Conservation (phyloP, 768 basidiomycete species). For the Mycena maculata region DNA sequence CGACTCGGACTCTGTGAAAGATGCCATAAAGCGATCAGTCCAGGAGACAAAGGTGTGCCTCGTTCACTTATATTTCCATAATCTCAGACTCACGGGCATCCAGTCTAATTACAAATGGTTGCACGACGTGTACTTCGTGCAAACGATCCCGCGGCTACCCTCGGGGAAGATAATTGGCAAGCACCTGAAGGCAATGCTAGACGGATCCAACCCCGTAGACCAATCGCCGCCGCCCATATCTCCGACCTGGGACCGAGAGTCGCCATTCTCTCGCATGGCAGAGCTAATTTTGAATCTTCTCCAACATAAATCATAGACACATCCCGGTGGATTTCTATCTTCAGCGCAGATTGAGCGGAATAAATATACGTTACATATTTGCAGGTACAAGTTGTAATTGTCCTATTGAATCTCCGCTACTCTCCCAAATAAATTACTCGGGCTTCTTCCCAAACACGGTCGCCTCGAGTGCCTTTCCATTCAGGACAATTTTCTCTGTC, state of each 20-base stretch:
- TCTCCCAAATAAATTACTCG: background rate
- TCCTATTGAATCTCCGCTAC: too few species aligned
- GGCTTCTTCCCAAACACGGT: constrained; percentile 29
- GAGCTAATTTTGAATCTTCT: too few species aligned
- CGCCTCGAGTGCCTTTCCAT: constrained; percentile 21
- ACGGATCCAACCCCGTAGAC: too few species aligned
- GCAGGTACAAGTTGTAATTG: too few species aligned
- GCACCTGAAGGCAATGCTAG: background rate
- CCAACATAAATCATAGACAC: too few species aligned
- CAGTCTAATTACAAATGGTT: constrained; percentile 8
- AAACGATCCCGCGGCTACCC: background rate
- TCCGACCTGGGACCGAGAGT: too few species aligned
- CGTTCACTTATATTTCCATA: background rate
- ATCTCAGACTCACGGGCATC: background rate
- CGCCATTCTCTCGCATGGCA: too few species aligned
- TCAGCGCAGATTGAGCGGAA: too few species aligned
- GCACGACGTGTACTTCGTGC: background rate
- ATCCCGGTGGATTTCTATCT: too few species aligned
- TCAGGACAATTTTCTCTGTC: constrained; percentile 28
- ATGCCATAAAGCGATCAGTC: background rate
- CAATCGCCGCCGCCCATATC: too few species aligned
- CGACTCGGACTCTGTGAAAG: background rate
- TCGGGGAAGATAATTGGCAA: background rate
- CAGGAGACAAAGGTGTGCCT: background rate
- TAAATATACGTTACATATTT: too few species aligned